Conservation (phyloP, 176 grass and related monocot species). For the Juncus effusus region DNA sequence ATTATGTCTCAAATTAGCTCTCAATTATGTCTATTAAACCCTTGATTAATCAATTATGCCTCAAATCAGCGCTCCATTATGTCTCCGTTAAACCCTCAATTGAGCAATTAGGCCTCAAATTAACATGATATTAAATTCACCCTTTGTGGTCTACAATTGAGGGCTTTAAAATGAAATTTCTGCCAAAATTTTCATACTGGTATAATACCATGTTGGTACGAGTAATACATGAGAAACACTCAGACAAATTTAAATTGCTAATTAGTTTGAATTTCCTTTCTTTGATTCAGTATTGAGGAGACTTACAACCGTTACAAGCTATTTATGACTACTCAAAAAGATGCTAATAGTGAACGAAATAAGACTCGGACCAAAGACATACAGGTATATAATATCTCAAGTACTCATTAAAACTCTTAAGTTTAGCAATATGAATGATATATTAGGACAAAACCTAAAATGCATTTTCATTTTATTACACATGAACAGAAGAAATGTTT, state of each 20-base stretch:
- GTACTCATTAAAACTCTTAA: neutral
- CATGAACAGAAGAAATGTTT: neutral
- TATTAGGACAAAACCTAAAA: neutral
- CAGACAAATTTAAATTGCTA: neutral
- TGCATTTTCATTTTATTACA: neutral
- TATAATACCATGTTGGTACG: too few relatives aligned
- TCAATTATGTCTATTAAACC: too few relatives aligned
- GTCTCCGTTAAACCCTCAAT: too few relatives aligned
- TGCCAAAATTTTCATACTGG: too few relatives aligned
- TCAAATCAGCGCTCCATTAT: too few relatives aligned
- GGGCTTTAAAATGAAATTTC: too few relatives aligned
- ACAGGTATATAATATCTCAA: neutral
- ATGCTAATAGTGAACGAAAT: constrained; percentile 1
- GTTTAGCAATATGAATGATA: neutral
- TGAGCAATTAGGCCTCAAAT: too few relatives aligned
- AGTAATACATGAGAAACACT: too few relatives aligned
- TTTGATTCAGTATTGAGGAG: constrained; percentile 8
- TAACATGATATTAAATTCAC: too few relatives aligned
- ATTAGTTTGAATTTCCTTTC: neutral
- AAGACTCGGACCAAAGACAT: neutral
- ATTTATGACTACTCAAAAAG: constrained; percentile 8
- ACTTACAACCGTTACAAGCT: constrained; percentile 10
- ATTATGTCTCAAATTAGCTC: too few relatives aligned
- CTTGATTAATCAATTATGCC: too few relatives aligned
- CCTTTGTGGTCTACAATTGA: too few relatives aligned